Evolutionary conservation across 2,329 filamentous ascomycete genomes (phyloP).

Genomic region (Cytospora chrysosperma): DNA sequence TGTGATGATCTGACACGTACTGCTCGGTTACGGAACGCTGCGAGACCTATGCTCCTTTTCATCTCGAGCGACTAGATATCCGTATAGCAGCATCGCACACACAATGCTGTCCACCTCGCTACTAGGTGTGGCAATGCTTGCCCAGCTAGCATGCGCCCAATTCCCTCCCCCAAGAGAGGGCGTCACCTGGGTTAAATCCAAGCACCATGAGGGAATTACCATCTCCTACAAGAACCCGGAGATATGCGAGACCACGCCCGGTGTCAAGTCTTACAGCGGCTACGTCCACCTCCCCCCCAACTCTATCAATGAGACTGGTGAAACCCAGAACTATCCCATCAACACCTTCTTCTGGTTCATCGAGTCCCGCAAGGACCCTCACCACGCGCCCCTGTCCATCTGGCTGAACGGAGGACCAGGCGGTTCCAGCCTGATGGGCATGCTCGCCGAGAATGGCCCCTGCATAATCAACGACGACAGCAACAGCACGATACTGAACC

Average conservation of each 20-base stretch:
- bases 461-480: constrained; percentile 52
- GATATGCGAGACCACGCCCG: constrained; percentile 64
- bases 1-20: background rate
- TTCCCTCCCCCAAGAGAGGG: constrained; percentile 21
- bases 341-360: constrained; percentile 70
- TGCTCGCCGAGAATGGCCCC: constrained; percentile 51
- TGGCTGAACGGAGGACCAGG: constrained; percentile 59
- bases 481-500: constrained; percentile 50
- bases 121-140: constrained; percentile 5
- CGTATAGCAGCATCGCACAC: background rate
- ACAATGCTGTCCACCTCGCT: constrained; percentile 4
- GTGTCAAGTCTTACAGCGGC: constrained; percentile 61
- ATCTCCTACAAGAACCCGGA: constrained; percentile 64
- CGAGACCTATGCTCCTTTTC: too few species aligned
- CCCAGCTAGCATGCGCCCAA: constrained; percentile 14
- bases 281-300: constrained; percentile 57
- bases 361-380: constrained; percentile 44
- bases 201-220: constrained; percentile 58
- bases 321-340: constrained; percentile 45
- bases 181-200: constrained; percentile 19
- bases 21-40: background rate
- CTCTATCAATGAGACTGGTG: constrained; percentile 32
- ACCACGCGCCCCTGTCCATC: constrained; percentile 23
- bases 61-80: background rate
- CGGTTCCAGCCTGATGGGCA: constrained; percentile 52